Conservation (phyloP, 768 basidiomycete genomes). For the Scleroderma citrinum region DNA sequence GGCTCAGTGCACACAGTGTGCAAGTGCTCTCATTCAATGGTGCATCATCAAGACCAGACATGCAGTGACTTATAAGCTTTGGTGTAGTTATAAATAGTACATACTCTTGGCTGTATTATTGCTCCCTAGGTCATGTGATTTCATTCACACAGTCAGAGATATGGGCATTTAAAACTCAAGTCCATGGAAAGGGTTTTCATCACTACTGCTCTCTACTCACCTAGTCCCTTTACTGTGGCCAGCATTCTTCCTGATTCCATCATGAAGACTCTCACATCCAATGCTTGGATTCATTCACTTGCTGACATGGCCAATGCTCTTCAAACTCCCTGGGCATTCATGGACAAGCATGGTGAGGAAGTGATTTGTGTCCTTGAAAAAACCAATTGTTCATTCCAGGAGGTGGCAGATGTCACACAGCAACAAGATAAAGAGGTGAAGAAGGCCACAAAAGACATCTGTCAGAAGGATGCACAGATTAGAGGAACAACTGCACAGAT, state of each 20-base stretch:
- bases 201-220: not conserved
- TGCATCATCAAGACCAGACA: conserved; percentile 1
- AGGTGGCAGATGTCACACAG: conserved; percentile 1
- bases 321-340: conserved; percentile 16
- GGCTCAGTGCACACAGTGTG: conserved; percentile 1
- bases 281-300: conserved; percentile 6
- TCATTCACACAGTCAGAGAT: too few species aligned
- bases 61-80: too few species aligned
- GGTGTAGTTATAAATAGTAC: too few species aligned
- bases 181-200: too few species aligned
- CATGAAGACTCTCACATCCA: conserved; percentile 20
- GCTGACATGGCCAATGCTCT: conserved; percentile 11
- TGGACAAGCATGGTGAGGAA: conserved; percentile 16
- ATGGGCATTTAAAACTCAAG: too few species aligned
- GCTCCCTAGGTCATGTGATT: too few species aligned
- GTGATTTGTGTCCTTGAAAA: conserved; percentile 15
- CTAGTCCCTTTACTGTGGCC: not conserved
- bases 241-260: conserved; percentile 22
- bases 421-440: conserved; percentile 1
- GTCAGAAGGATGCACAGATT: too few species aligned
- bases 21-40: conserved; percentile 4
- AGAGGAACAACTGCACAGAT: too few species aligned
- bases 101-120: too few species aligned
- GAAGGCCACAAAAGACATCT: not conserved
- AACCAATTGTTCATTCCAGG: conserved; percentile 8